phyloP scores from a whole-genome alignment of 371 early-diverging fungal genomes.

The Mortierella sp. region DNA sequence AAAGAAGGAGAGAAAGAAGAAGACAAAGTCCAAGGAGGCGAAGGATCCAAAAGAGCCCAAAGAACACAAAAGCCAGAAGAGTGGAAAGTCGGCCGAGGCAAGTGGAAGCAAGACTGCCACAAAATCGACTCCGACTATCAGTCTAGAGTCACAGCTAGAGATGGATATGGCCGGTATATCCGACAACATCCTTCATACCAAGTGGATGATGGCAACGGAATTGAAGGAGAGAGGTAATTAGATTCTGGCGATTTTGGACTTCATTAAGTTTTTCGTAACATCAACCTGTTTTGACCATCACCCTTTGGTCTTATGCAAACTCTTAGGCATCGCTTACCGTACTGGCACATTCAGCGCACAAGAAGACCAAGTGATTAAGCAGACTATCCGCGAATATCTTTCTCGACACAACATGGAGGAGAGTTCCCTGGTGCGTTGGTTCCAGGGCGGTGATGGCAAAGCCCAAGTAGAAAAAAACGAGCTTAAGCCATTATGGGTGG shows the following conservation, averaged over 20 bases:
- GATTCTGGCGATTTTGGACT: background rate
- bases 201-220: constrained; percentile 49
- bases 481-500: constrained; percentile 43
- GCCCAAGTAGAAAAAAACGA: constrained; percentile 49
- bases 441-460: constrained; percentile 30
- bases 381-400: constrained; percentile 40
- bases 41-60: background rate
- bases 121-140: background rate
- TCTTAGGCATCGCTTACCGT: constrained; percentile 32
- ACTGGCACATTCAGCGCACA: constrained; percentile 42
- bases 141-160: constrained; percentile 20
- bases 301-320: background rate
- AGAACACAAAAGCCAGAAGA: background rate
- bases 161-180: constrained; percentile 15
- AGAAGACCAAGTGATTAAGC: constrained; percentile 37
- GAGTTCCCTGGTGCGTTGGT: constrained; percentile 41
- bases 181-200: constrained; percentile 49
- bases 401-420: constrained; percentile 34
- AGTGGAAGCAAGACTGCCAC: background rate
- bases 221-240: constrained; percentile 43
- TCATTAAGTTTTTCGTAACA: too few relatives aligned
- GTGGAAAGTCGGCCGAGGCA: background rate
- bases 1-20: constrained; percentile 15
- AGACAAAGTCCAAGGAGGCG: background rate
- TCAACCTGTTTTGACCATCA: background rate